phyloP scores from a whole-genome alignment of 768 basidiomycete genomes.

The Gymnopilus junonius region DNA sequence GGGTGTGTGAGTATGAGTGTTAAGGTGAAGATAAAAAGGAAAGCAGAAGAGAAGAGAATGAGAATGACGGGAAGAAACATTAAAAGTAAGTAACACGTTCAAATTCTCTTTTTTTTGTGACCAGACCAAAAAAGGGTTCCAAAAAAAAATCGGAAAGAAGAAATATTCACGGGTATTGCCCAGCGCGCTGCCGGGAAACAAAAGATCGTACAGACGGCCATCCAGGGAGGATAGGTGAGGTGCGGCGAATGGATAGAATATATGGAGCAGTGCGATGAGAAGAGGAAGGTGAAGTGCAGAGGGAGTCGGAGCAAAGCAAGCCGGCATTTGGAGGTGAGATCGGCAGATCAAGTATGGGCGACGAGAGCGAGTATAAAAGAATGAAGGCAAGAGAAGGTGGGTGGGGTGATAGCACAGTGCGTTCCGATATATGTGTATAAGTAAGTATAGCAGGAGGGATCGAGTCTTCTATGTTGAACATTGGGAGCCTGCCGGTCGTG shows the following conservation, averaged over 20 bases:
- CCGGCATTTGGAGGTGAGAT: background rate
- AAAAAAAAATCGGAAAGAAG: background rate
- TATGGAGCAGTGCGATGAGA: slow-evolving; percentile 8
- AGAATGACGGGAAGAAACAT: too few species aligned
- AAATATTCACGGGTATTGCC: background rate
- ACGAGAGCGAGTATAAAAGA: background rate
- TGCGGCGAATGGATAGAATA: background rate
- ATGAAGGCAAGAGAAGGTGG: background rate
- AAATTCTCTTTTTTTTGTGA: background rate
- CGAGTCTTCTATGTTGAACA: background rate
- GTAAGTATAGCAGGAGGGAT: background rate
- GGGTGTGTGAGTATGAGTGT: background rate
- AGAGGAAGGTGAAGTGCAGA: background rate
- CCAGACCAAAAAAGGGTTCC: background rate
- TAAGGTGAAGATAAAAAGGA: background rate
- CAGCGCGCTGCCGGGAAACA: background rate
- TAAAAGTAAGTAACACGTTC: background rate
- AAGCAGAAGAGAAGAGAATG: background rate
- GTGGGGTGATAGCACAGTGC: background rate
- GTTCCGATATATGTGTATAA: slow-evolving; percentile 2
- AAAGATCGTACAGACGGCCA: background rate
- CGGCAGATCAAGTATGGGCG: background rate
- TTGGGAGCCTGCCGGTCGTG: background rate
- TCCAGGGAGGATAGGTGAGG: background rate
- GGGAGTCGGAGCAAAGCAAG: background rate